Percentiles rank a stretch among this genome's conserved stretches.
phyloP scores from a whole-genome alignment of 768 basidiomycete species.

The Boletus rubroflammeus region DNA sequence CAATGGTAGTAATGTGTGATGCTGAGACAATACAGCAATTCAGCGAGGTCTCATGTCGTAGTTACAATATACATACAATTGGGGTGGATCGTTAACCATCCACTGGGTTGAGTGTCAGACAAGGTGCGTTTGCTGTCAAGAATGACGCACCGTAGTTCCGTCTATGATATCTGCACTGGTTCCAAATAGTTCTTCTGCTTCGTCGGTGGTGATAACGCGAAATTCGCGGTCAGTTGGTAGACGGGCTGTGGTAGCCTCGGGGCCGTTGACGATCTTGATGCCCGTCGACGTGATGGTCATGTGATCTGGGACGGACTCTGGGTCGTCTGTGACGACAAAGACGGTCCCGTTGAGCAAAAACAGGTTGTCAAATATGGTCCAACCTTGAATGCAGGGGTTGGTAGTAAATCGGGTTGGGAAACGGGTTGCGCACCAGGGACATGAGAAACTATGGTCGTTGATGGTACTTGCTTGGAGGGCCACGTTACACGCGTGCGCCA shows the following conservation, averaged over 20 bases:
- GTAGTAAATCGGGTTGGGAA: background rate
- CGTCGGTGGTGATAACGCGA: conserved; percentile 62
- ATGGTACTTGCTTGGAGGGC: conserved; percentile 39
- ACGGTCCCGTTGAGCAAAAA: conserved; percentile 80
- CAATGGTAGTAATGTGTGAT: conserved; percentile 94
- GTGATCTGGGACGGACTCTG: conserved; percentile 60
- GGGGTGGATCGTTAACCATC: conserved; percentile 78
- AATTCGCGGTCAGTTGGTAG: conserved; percentile 79
- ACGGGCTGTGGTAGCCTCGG: conserved; percentile 52
- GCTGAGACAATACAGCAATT: conserved; percentile 34
- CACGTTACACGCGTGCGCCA: conserved; percentile 40
- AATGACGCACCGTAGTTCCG: conserved; percentile 60
- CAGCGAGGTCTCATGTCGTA: background rate
- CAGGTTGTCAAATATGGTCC: conserved; percentile 85
- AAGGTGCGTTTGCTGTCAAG: background rate
- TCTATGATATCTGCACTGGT: conserved; percentile 68
- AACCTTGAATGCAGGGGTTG: conserved; percentile 47
- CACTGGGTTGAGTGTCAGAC: conserved; percentile 42
- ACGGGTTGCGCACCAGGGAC: conserved; percentile 52
- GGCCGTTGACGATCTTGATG: conserved; percentile 52
- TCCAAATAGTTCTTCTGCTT: conserved; percentile 70
- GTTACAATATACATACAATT: conserved; percentile 59
- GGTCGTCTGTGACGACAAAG: conserved; percentile 76
- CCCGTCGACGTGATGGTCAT: conserved; percentile 71
- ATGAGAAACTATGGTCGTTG: conserved; percentile 70